Percentiles rank a stretch among this genome's conserved stretches.
phyloP scores from a whole-genome alignment of 371 early-diverging fungal genomes.

The Rhizopus sp. region DNA sequence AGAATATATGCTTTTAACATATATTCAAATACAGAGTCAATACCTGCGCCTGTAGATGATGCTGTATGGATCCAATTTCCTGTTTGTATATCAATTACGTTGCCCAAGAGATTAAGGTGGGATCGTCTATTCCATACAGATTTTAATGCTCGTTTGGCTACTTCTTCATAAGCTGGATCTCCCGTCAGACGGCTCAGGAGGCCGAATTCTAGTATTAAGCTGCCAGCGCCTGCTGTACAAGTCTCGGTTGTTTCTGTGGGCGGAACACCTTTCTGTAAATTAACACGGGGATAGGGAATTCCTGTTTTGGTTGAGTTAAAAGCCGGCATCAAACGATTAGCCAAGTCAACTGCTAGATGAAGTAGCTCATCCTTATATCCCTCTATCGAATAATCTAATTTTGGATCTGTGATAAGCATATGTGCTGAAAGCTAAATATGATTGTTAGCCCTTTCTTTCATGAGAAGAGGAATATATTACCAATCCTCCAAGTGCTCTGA shows the following conservation, averaged over 20 bases:
- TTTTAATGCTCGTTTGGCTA: slow-evolving; percentile 71
- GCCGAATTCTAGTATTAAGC: slow-evolving; percentile 95
- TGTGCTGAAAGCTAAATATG: slow-evolving; percentile 76
- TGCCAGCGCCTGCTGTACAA: slow-evolving; percentile 93
- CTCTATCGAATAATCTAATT: slow-evolving; percentile 51
- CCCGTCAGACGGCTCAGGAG: slow-evolving; percentile 85
- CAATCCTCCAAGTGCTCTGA: slow-evolving; percentile 89
- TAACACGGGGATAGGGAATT: slow-evolving; percentile 88
- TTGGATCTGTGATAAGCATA: slow-evolving; percentile 75
- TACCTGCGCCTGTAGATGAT: slow-evolving; percentile 88
- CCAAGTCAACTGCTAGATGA: slow-evolving; percentile 79
- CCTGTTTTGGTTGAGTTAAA: slow-evolving; percentile 81
- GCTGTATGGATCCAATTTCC: slow-evolving; percentile 74
- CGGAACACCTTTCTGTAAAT: slow-evolving; percentile 76
- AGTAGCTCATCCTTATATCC: slow-evolving; percentile 81
- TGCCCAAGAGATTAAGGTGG: slow-evolving; percentile 78
- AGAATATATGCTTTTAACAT: slow-evolving; percentile 86
- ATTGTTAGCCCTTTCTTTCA: not conserved
- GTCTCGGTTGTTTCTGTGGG: slow-evolving; percentile 74
- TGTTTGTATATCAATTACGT: slow-evolving; percentile 74
- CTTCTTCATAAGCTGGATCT: slow-evolving; percentile 73
- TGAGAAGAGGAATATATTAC: slow-evolving; percentile 30
- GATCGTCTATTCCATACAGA: slow-evolving; percentile 82
- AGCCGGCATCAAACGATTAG: slow-evolving; percentile 86
- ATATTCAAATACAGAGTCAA: slow-evolving; percentile 95